Base-by-base conservation (phyloP, 208 protist species). In the Strigomonas culicis region DNA sequence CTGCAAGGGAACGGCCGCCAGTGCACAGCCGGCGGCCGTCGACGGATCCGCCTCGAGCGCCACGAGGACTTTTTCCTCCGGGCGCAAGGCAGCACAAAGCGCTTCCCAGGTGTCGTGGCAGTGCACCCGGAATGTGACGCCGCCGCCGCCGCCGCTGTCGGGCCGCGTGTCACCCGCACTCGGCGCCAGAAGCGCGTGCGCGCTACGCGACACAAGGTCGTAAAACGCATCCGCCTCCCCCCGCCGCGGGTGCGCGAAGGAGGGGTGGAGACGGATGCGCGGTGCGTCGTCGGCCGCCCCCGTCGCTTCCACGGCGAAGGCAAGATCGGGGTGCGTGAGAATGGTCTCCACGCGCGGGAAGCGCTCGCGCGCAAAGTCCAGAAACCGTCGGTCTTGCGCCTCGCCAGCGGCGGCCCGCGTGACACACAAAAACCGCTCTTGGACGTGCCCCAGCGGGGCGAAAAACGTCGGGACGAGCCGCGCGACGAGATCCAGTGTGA, bases 281-380 rank as follows among this genome's bases (percentile, higher is more conserved):
- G 27, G 36, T 11, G 7, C 19, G 57, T 25, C 25, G 36, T 22
- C 34, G 10, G 10, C 36, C 10, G 15, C 39, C 7, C 30, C 57
- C 8, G 57, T 27, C 19, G 21, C 22, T 17, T 76, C 31, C n/a
- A 88, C 19, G 13, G 75, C 73, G 51, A 86, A 92, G 47, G 69
- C 49, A 0, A 86, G 47, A 8, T 92, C 77, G 0, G 77, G 81
- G 49, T 88, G 81, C 19, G 77, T 71, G 28, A 86, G 61, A 28
- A 92, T 49, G 28, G 65, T 62, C 49, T 69, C 59, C 6, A 79
- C 62, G 49, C 70, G 70, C 1, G 76, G 71, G 24, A 88, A 87
- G 32, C 73, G 70, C 4, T 30, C 19, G 6, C 32, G 19, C 7
- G 28, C 2, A 1, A 61, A 21, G 15, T 30, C 4, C 6, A 30